These are phyloP conservation scores for Verticillium zaregamsianum DNA, from an alignment of 2,329 filamentous ascomycete genomes.

Conservation along the genomic window DNA sequence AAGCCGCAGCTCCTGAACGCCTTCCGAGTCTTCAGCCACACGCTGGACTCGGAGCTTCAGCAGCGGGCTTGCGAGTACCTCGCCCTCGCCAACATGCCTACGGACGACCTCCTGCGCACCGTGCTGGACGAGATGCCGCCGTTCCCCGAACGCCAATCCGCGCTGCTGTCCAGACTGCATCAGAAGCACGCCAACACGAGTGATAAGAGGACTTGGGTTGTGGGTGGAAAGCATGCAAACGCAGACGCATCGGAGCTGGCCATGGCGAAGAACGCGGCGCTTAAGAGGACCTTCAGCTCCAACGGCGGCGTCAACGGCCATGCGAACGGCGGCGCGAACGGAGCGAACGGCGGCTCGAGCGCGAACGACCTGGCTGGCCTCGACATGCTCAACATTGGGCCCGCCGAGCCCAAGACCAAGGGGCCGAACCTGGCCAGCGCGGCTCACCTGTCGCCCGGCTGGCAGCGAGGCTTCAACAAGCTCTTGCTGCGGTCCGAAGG, in stretches of 20 bases:
- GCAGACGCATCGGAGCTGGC: conserved; percentile 73
- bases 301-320: conserved; percentile 41
- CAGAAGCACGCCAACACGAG: conserved; percentile 91
- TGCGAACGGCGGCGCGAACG: conserved; percentile 40
- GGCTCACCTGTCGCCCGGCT: conserved; percentile 88
- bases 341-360: conserved; percentile 44
- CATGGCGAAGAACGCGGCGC: conserved; percentile 73
- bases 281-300: conserved; percentile 81
- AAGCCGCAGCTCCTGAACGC: conserved; percentile 90
- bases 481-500: conserved; percentile 78
- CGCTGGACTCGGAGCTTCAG: conserved; percentile 90
- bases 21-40: conserved; percentile 90
- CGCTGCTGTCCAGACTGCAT: conserved; percentile 84
- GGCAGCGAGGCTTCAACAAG: conserved; percentile 85
- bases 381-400: conserved; percentile 64
- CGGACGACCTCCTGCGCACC: conserved; percentile 86
- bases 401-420: conserved; percentile 56
- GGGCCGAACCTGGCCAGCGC: conserved; percentile 85
- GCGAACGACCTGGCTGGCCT: conserved; percentile 74
- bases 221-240: conserved; percentile 95
- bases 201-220: conserved; percentile 94
- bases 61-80: conserved; percentile 96
- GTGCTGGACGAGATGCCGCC: conserved; percentile 99
- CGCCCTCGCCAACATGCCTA: conserved; percentile 76
- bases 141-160: conserved; percentile 91